Evolutionary conservation across 257 asterid genomes (phyloP).

Genomic region (Capsicum chinense): DNA sequence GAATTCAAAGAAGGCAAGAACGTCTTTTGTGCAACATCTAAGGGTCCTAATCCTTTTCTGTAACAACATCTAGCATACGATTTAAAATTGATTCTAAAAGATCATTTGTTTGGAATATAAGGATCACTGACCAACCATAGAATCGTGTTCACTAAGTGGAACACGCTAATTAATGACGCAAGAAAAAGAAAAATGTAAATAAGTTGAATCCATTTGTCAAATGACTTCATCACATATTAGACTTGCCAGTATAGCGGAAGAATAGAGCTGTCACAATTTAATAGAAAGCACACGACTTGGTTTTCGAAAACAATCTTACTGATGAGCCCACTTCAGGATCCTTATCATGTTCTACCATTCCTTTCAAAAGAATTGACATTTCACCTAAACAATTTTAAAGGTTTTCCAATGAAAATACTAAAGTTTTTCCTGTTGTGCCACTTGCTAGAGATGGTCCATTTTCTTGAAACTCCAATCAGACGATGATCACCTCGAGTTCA

Average conservation of each 20-base stretch:
- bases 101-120: not conserved
- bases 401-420: not conserved
- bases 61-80: not conserved
- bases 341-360: conserved; percentile 8
- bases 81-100: not conserved
- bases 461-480: not conserved
- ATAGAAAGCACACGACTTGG: not conserved
- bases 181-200: too few relatives aligned
- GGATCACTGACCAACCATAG: not conserved
- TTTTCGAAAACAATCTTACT: not conserved
- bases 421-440: not conserved
- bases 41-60: not conserved
- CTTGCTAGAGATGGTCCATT: conserved; percentile 17
- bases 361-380: conserved; percentile 16
- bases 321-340: conserved; percentile 8
- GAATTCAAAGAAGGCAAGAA: not conserved
- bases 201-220: conserved; percentile 1
- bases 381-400: conserved; percentile 4
- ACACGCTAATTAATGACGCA: not conserved
- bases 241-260: not conserved
- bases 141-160: not conserved
- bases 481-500: not conserved
- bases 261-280: not conserved
- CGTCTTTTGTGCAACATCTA: not conserved
- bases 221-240: not conserved